Evolutionary conservation across 371 early-diverging fungal species (phyloP), one percentile per base, ranked within the genome.

Genomic region (Mortierella sp.): DNA sequence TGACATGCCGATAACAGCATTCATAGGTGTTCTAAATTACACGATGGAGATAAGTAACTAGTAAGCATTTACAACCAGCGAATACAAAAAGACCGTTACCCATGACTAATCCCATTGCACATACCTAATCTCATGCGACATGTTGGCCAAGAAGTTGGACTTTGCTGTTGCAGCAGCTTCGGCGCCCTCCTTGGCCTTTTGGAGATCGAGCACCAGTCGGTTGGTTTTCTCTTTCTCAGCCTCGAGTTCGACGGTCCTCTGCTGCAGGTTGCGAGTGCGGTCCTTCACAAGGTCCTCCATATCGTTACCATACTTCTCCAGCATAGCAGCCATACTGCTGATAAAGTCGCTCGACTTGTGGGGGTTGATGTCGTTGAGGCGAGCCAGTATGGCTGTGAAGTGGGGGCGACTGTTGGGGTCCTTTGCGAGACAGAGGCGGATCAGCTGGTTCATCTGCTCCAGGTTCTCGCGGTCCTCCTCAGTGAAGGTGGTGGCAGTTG

Each of bases 101-200:
- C 31, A 16, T 31, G 0, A 19, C 9, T 9, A 38, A 21, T 3
- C 21, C 10, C 38, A 19, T 38, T 3, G 16, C 70, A n/a, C 73
- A 24, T 83, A 83, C 76, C 84, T 55, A 52, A 85, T 85, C 76
- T 89, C 90, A 63, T 90, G 90, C 11, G 90, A 90, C 89, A 90
- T 90, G 54, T 90, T 90, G 34, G 90, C 90, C 74, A 90, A 78
- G 70, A 90, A 90, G 52, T 89, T 90, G 48, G 90, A 90, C 73
- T 92, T 92, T 14, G 92, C 89, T 38, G 88, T 86, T 38, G 92
- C 92, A 9, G 91, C 92, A 16, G 89, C 90, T 60, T 91, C 92
- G 16, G 92, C 92, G 2, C 88, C 89, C 72, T 91, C 92, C 58
- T 91, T 91, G 50, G 92, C 91, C 48, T 78, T 74, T 74, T 90